A percentile compares a stretch with the other conserved stretches of the same genome.
Conservation (phyloP, 352 stramenopile genomes). For the Pythium angustatum region DNA sequence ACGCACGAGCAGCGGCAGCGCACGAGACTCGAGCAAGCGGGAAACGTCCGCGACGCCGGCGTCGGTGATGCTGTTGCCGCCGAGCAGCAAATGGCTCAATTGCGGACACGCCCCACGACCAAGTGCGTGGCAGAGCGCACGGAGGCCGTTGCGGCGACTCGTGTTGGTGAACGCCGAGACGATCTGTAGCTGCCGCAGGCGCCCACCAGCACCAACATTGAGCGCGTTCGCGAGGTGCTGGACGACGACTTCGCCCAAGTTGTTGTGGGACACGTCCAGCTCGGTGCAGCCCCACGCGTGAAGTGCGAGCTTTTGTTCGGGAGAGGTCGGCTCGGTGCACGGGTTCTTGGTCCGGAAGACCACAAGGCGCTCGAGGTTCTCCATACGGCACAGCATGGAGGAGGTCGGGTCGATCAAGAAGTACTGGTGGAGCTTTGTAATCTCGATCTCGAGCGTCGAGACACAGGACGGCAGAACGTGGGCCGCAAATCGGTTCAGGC, state of each 20-base stretch:
- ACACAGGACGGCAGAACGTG: constrained; percentile 57
- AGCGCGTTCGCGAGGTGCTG: constrained; percentile 44
- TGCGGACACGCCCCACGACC: constrained; percentile 45
- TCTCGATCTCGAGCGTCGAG: constrained; percentile 48
- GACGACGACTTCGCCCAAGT: constrained; percentile 55
- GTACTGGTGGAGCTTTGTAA: constrained; percentile 38
- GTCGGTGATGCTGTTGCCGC: constrained; percentile 70
- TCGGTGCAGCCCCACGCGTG: constrained; percentile 68
- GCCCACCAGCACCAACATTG: constrained; percentile 36
- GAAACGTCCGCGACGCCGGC: constrained; percentile 50
- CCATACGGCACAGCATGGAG: constrained; percentile 45
- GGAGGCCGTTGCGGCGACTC: constrained; percentile 46
- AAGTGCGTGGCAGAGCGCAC: constrained; percentile 44
- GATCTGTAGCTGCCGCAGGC: constrained; percentile 58
- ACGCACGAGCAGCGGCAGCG: constrained; percentile 40
- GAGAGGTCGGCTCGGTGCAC: constrained; percentile 19
- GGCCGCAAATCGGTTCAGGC: constrained; percentile 53
- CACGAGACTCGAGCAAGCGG: constrained; percentile 36
- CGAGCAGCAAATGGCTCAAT: constrained; percentile 58
- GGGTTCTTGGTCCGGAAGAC: constrained; percentile 45
- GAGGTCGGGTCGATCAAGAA: constrained; percentile 19
- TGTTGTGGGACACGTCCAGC: constrained; percentile 53
- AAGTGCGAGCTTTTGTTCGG: constrained; percentile 38
- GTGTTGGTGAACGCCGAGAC: constrained; percentile 78
- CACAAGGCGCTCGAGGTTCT: constrained; percentile 59